Base-by-base conservation (phyloP, 331 rosid species). In the Stylosanthes scabra region DNA sequence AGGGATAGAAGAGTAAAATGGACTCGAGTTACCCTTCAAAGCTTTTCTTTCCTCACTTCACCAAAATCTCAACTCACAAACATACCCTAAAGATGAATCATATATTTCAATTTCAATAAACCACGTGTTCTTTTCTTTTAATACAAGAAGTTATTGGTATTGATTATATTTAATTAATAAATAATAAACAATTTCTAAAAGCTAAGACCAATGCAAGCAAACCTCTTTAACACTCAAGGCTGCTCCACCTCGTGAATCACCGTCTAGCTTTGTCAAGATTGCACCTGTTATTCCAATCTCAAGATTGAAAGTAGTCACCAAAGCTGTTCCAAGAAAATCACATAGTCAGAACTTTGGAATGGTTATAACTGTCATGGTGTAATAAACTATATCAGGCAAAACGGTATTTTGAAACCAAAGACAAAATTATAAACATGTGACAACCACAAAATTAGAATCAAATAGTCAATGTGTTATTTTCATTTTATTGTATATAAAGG, bases 241-340 rank as follows among this genome's bases (percentile, higher is more conserved):
- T 29, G 99, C 97, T 77, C 99, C 97, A 75, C 99, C 99, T 84
- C 97, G 87, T 71, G 99, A 95, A 88, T 95, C 99, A 63, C 99
- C 99, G 73, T 95, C 99, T 56, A 95, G 90, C 91, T 95, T 95
- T 51, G 99, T 95, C 83, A 95, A 86, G 80, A 95, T 95, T 84
- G 99, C 97, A 55, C 99, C 99, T 8, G 99, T 91, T 72, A 95
- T 95, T 77, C 99, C 99, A 80, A 95, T 92, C 90, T 95, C 99
- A 71, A 90, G 75, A 70, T 95, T 91, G 96, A 95, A 95, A 73
- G 97, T 87, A 29, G 97, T 88, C 63, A 95, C 99, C 78, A 95
- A 81, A 42, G 91, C 97, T 95, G 96, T 77, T 66, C 74, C 80
- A 42, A 71, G 70, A 77, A 68, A 46, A 75, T 25, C 40, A 75